Evolutionary conservation across 768 basidiomycete genomes (phyloP), one percentile per base, ranked within the genome.

Genomic region (Suillus lakei): DNA sequence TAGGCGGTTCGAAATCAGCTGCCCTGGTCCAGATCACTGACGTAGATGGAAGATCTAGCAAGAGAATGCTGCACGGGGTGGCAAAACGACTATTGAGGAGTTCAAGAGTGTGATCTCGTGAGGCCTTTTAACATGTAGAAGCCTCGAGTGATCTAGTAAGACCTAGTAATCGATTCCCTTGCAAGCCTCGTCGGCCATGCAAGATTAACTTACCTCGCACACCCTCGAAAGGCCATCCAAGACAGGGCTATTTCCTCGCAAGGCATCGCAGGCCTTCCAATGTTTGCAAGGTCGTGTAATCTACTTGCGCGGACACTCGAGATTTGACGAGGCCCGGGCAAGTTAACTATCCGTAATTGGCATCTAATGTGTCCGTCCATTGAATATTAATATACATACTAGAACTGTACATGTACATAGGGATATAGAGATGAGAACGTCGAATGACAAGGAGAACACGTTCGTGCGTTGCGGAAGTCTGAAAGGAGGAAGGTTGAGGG

Each of bases 1-100:
- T 60, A 83, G 93, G 65, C 75, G 91, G 68, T 92, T 95, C 68
- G 92, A 93, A 76, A 83, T 95, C 43, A 88, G 85, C 36, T 90
- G 85, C 74, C 89, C 90, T 2, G 84, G 88, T 69, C 79, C 80
- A 38, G 75, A 85, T 64, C 79, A 83, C 70, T 77, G 85, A 62
- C 73, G 72, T 60, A 72, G 77, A 59, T 73, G 83, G 68, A 80
- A 79, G 64, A 75, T 74, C 16, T 80, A 66, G 12, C 78, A 73
- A 69, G 77, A 65, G 70, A 64, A 63, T 32, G 36, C 53, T 16
- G 26, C 23, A n/a, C 73, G 64, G 64, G 69, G 66, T 43, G 62
- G 65, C 63, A 71, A 56, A 21, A 53, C 58, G 28, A 38, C 58
- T 56, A 23, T 74, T 18, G 72, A 79, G 73, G 63, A 76, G 70